A percentile compares a stretch with the other conserved stretches of the same genome.
Evolutionary conservation across 1,284 basidiomycete genomes (phyloP).

Genomic region (Tilletia horrida): DNA sequence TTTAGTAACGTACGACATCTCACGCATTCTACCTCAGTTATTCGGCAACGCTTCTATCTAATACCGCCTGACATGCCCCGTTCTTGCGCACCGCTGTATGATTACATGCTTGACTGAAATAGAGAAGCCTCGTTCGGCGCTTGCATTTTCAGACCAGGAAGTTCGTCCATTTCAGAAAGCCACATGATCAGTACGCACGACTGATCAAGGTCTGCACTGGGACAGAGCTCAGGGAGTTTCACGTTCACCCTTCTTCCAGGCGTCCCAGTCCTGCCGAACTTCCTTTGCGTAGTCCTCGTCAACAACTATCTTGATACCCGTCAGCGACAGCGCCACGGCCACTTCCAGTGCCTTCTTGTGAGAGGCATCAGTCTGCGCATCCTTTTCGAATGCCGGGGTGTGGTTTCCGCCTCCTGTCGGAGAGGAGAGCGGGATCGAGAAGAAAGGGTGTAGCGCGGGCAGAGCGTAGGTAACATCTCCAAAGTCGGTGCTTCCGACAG

Average conservation of each 20-base stretch:
- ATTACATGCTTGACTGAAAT: no score
- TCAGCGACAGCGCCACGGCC: slow-evolving; percentile 53
- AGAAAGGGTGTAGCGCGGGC: slow-evolving; percentile 53
- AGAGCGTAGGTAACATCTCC: slow-evolving; percentile 55
- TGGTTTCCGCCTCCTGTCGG: slow-evolving; percentile 50
- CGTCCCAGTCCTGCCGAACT: slow-evolving; percentile 30
- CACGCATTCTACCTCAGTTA: no score
- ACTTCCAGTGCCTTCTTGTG: slow-evolving; percentile 52
- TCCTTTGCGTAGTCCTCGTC: slow-evolving; percentile 52
- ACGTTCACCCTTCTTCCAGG: slow-evolving; percentile 26
- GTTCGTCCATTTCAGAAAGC: no score
- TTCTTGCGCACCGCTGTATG: no score
- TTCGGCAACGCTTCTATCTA: no score
- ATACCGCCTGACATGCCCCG: no score
- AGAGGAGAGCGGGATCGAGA: slow-evolving; percentile 48
- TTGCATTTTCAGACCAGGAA: no score
- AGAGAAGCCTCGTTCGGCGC: no score
- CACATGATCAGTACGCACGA: no score
- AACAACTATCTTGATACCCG: slow-evolving; percentile 50
- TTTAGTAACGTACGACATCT: no score
- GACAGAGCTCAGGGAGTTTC: no score
- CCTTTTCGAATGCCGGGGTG: slow-evolving; percentile 45
- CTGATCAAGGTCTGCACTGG: no score
- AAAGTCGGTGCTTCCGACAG: slow-evolving; percentile 52
- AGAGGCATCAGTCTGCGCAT: slow-evolving; percentile 41